phyloP scores from a whole-genome alignment of 495 filamentous ascomycete species.

The Lophiostoma macrostomum region DNA sequence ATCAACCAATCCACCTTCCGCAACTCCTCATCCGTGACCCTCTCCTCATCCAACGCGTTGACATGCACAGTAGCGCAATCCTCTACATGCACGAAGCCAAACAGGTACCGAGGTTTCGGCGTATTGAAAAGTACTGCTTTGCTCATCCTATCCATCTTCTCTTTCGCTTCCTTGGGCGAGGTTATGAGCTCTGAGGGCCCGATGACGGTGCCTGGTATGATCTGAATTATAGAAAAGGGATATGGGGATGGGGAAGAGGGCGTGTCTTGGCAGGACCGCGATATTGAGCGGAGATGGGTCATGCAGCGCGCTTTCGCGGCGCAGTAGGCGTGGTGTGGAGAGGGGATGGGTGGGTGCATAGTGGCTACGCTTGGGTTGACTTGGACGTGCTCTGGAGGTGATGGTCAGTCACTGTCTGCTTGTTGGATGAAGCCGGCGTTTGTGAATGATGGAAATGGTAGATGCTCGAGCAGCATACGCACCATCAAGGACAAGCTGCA shows the following conservation, averaged over 20 bases:
- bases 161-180: background rate
- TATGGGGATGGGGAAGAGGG: constrained; percentile 14
- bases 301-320: constrained; percentile 28
- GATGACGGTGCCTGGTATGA: constrained; percentile 26
- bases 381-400: constrained; percentile 13
- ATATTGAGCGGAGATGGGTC: constrained; percentile 14
- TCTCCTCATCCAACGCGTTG: constrained; percentile 12
- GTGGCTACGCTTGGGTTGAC: background rate
- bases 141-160: constrained; percentile 18
- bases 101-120: constrained; percentile 8
- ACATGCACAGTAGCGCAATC: constrained; percentile 23
- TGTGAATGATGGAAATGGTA: background rate
- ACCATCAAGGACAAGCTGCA: constrained; percentile 24
- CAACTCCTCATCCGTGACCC: background rate
- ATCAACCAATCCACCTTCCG: constrained; percentile 26
- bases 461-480: too few relatives aligned
- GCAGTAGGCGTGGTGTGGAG: constrained; percentile 24
- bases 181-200: constrained; percentile 16
- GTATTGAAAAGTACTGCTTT: constrained; percentile 16
- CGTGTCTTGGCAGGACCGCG: background rate
- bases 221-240: constrained; percentile 25
- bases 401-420: too few relatives aligned
- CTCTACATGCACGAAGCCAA: constrained; percentile 23
- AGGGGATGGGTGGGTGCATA: constrained; percentile 21
- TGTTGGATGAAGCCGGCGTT: background rate